These are phyloP conservation scores for Pleomassaria siparia DNA, from an alignment of 2,329 filamentous ascomycete genomes.

Conservation along the genomic window DNA sequence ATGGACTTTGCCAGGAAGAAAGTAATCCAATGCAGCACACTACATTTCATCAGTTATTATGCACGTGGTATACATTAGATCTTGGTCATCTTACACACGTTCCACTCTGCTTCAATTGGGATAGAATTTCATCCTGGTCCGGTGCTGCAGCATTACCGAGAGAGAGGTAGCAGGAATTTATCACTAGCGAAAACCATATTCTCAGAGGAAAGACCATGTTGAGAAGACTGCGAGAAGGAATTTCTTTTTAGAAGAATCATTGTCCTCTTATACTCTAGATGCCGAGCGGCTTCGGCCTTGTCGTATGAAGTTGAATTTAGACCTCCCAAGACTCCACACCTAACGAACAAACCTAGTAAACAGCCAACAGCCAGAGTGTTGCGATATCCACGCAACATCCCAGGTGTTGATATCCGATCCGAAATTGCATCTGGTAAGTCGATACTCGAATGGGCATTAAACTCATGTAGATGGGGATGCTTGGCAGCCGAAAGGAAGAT, in stretches of 20 bases:
- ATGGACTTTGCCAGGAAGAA: conserved; percentile 21
- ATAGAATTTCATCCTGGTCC: conserved; percentile 14
- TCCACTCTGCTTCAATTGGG: conserved; percentile 14
- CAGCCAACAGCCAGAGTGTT: neutral
- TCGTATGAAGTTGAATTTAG: too few species aligned
- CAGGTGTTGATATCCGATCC: neutral
- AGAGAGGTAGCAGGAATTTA: neutral
- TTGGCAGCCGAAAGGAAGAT: neutral
- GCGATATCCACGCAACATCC: neutral
- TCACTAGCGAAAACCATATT: neutral
- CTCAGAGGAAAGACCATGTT: neutral
- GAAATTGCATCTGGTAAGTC: neutral
- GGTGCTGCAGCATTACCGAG: conserved; percentile 7
- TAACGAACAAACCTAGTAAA: neutral
- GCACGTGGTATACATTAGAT: neutral
- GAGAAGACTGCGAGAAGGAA: neutral
- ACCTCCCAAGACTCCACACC: neutral
- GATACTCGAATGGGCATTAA: neutral
- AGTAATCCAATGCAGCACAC: conserved; percentile 21
- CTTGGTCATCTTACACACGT: conserved; percentile 16
- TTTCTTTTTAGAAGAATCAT: neutral
- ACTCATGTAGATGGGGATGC: neutral
- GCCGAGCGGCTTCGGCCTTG: neutral
- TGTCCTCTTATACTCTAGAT: neutral
- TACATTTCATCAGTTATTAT: neutral